Base-by-base conservation (phyloP, 2,329 filamentous ascomycete species). In the Emergomyces orientalis region DNA sequence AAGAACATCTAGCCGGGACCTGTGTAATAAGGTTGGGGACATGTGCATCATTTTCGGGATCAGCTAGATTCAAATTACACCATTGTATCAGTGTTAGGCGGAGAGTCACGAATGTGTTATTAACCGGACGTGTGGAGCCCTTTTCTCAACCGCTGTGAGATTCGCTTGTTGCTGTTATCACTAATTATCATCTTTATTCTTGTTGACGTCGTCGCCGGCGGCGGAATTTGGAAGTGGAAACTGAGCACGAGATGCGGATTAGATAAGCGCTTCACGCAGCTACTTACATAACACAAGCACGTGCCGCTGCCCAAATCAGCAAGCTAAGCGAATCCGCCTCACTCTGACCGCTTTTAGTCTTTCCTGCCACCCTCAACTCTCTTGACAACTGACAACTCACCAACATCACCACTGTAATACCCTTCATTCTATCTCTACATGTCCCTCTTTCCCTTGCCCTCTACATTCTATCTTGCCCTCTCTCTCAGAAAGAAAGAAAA, bases 1-100 rank as follows among this genome's bases (percentile, higher is more conserved):
- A 97, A 83, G 85, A 96, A 96, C 93, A 97, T 97, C 82, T 89
- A 90, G 88, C 80, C 84, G 64, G 65, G 66, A 61, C 30, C 63
- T 56, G 45, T 63, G 34, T 54, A 41, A 56, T 32, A 41, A 27
- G 39, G 43, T n/a, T 49, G 39, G 52, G 58, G 64, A 47, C 57
- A 62, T 61, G 51, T 60, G 63, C 32, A 65, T 37, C 67, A 64
- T 65, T 37, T 65, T 68, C 13, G 63, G 62, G 32, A 2, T 25
- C 39, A 54, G 25, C 57, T 37, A 45, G 30, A 34, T 13, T 1
- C 34, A 59, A 47, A 47, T 34, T 59, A 59, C 25, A 34, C 32
- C 56, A 59, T 59, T 43, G 6, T 30, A 34, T 30, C 17, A 32
- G 39, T n/a, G 47, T 9, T 7, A 19, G 47, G 17, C 2, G 34